A percentile compares a stretch with the other conserved stretches of the same genome.
phyloP scores from a whole-genome alignment of 139 green algal genomes.

The Mesotaenium endlicherianum region DNA sequence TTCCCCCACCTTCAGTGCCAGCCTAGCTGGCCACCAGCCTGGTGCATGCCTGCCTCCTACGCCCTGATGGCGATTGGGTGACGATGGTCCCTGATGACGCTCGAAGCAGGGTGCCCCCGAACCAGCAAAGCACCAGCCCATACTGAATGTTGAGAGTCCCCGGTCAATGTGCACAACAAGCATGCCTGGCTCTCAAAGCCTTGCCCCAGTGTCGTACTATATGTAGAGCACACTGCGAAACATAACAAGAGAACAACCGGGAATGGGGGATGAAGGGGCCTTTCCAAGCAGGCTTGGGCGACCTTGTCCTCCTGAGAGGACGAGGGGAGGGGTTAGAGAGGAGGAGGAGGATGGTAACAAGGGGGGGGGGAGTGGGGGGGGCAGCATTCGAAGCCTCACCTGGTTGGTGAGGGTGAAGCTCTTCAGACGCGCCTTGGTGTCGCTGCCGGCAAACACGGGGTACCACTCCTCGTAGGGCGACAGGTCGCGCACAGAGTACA shows the following conservation, averaged over 20 bases:
- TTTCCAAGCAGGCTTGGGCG: not conserved
- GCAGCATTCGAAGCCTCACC: not conserved
- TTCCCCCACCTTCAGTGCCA: too few relatives aligned
- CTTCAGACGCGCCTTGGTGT: constrained; percentile 9
- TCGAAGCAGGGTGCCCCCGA: too few relatives aligned
- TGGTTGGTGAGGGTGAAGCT: constrained; percentile 7
- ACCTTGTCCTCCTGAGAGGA: not conserved
- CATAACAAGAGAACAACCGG: not conserved
- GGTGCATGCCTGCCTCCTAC: too few relatives aligned
- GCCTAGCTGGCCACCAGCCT: too few relatives aligned
- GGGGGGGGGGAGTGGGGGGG: too few relatives aligned
- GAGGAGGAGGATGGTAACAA: not conserved
- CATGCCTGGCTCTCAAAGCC: too few relatives aligned
- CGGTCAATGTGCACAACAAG: too few relatives aligned
- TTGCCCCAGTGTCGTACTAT: too few relatives aligned
- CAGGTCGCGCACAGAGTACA: constrained; percentile 27
- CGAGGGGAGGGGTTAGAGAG: not conserved
- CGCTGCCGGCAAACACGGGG: not conserved
- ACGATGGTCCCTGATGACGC: too few relatives aligned
- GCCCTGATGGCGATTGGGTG: too few relatives aligned
- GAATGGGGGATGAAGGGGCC: not conserved
- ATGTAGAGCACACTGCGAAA: not conserved
- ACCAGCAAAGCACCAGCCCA: too few relatives aligned
- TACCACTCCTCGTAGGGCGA: constrained; percentile 29
- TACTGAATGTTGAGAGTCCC: too few relatives aligned